These are phyloP conservation scores for Crassisporium funariophilum DNA, from an alignment of 768 basidiomycete species.

Conservation along the genomic window DNA sequence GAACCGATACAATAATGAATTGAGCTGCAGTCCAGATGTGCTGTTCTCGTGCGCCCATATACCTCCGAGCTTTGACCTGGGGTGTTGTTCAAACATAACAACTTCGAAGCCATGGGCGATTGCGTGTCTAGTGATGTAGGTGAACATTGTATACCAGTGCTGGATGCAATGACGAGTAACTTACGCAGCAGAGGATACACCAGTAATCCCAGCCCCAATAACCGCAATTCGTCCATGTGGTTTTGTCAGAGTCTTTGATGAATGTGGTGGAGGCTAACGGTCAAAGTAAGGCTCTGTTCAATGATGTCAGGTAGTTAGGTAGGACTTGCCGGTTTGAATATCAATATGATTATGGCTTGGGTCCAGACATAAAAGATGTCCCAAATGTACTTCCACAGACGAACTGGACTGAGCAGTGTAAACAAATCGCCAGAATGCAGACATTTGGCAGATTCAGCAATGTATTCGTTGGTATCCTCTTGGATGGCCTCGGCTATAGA, in stretches of 20 bases:
- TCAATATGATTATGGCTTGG: slow-evolving; percentile 37
- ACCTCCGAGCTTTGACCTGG: slow-evolving; percentile 39
- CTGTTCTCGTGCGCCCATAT: slow-evolving; percentile 55
- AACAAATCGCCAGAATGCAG: neutral
- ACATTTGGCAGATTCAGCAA: slow-evolving; percentile 5
- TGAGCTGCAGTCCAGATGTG: slow-evolving; percentile 53
- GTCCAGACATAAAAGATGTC: slow-evolving; percentile 33
- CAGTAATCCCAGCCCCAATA: slow-evolving; percentile 53
- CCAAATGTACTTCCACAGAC: slow-evolving; percentile 20
- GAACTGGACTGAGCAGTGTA: slow-evolving; percentile 9
- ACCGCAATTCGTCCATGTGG: slow-evolving; percentile 49
- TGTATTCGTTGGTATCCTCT: slow-evolving; percentile 6
- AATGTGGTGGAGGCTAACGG: slow-evolving; percentile 24
- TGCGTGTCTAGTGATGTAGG: slow-evolving; percentile 32
- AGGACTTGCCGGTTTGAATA: slow-evolving; percentile 42
- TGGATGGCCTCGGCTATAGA: slow-evolving; percentile 4
- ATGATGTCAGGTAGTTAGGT: neutral
- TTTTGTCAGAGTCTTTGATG: slow-evolving; percentile 24
- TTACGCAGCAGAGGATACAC: slow-evolving; percentile 52
- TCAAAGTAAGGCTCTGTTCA: neutral
- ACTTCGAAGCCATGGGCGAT: slow-evolving; percentile 56
- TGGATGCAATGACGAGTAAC: slow-evolving; percentile 6
- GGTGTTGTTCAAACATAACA: slow-evolving; percentile 45
- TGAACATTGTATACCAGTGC: neutral
- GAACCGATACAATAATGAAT: slow-evolving; percentile 53